Conservation (phyloP, 768 basidiomycete genomes). For the Suillus decipiens region DNA sequence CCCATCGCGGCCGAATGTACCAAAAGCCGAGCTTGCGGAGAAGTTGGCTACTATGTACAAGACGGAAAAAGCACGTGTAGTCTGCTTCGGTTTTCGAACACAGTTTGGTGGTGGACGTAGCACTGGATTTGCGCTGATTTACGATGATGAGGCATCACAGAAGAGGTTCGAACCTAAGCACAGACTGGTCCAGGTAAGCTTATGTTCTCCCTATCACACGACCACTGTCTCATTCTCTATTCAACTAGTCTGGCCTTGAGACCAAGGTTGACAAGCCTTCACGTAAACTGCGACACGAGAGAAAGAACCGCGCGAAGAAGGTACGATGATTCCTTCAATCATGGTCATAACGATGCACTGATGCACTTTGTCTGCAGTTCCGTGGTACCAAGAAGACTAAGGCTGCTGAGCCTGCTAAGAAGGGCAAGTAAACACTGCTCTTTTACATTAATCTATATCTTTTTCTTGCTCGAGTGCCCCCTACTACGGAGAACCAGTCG, state of each 20-base stretch:
- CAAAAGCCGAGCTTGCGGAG: conserved; percentile 87
- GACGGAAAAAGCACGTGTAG: conserved; percentile 85
- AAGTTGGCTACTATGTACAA: conserved; percentile 95
- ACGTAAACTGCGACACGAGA: conserved; percentile 98
- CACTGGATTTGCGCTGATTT: conserved; percentile 97
- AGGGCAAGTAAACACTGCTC: conserved; percentile 71
- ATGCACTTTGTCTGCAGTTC: conserved; percentile 51
- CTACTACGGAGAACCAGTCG: conserved; percentile 36
- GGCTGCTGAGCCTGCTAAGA: conserved; percentile 90
- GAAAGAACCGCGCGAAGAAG: conserved; percentile 99
- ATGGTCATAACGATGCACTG: conserved; percentile 10
- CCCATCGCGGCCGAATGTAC: conserved; percentile 92
- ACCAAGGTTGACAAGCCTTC: conserved; percentile 88
- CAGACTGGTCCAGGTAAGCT: conserved; percentile 86
- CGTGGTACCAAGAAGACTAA: conserved; percentile 96
- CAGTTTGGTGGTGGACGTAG: conserved; percentile 98
- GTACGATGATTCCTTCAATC: conserved; percentile 41
- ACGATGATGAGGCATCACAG: conserved; percentile 93
- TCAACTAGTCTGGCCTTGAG: conserved; percentile 59
- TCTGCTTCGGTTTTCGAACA: conserved; percentile 93
- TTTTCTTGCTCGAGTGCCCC: conserved; percentile 23
- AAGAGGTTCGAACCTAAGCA: conserved; percentile 97
- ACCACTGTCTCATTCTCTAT: conserved; percentile 9
- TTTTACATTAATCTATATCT: conserved; percentile 16
- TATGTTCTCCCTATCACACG: conserved; percentile 21